These are phyloP conservation scores for Ogataea naganishii DNA, from an alignment of 805 yeast species.

Conservation along the genomic window DNA sequence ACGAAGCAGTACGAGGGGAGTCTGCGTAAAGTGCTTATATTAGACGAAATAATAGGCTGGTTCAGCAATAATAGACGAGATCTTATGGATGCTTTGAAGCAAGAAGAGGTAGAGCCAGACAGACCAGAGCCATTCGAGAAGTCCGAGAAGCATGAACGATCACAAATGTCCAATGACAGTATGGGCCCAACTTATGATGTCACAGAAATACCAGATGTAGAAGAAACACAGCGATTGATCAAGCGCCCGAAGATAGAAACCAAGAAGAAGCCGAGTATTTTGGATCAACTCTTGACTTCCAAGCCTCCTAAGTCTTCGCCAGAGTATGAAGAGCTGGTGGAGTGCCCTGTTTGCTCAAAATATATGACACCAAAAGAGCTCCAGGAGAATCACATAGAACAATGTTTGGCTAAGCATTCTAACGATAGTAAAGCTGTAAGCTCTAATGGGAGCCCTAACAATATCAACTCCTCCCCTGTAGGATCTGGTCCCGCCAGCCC, in stretches of 20 bases:
- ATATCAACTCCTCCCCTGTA: too few species aligned
- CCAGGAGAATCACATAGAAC: conserved; percentile 54
- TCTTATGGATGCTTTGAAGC: conserved; percentile 24
- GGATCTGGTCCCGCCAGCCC: too few species aligned
- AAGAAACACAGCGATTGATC: neutral
- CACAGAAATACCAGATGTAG: conserved; percentile 8
- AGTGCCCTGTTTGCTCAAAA: conserved; percentile 62
- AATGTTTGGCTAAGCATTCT: too few species aligned
- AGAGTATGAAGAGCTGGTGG: conserved; percentile 27
- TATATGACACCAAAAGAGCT: conserved; percentile 45
- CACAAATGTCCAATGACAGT: conserved; percentile 1
- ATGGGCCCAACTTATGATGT: conserved; percentile 11
- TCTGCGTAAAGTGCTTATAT: conserved; percentile 52
- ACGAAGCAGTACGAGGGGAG: conserved; percentile 62
- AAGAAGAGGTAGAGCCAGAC: conserved; percentile 8
- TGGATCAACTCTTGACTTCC: conserved; percentile 1
- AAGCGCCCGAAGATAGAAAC: neutral
- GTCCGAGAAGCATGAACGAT: too few species aligned
- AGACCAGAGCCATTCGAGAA: too few species aligned
- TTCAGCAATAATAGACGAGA: conserved; percentile 34
- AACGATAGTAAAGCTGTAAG: too few species aligned
- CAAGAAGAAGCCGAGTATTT: conserved; percentile 1
- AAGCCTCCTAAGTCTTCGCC: conserved; percentile 11
- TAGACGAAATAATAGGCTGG: conserved; percentile 64
- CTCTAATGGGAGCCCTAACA: too few species aligned